These are phyloP conservation scores for Dillenia turbinata DNA, from an alignment of 164 flowering plant genomes.

Conservation along the genomic window DNA sequence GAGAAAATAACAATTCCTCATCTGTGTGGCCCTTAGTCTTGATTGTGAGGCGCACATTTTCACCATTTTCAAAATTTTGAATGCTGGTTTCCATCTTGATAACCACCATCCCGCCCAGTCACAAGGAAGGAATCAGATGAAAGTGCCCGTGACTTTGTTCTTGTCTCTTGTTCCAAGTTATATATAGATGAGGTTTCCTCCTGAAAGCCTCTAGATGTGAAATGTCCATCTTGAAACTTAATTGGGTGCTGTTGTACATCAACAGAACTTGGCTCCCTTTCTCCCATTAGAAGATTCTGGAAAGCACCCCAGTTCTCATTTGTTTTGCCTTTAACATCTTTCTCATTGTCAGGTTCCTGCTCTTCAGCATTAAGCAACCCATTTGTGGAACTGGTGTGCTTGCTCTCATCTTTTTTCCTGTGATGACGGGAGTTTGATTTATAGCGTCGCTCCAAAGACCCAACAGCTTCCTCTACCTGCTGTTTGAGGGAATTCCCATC, in stretches of 20 bases:
- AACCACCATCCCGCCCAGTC: constrained; percentile 22
- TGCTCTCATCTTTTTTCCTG: constrained; percentile 36
- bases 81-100: constrained; percentile 22
- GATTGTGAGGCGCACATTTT: constrained; percentile 19
- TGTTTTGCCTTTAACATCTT: constrained; percentile 22
- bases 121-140: constrained; percentile 54
- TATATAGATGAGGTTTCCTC: constrained; percentile 18
- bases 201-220: constrained; percentile 18
- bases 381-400: constrained; percentile 15
- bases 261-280: constrained; percentile 28
- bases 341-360: constrained; percentile 16
- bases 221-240: constrained; percentile 30
- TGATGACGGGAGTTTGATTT: constrained; percentile 37
- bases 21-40: constrained; percentile 28
- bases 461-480: constrained; percentile 72
- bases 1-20: constrained; percentile 49
- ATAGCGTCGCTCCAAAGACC: constrained; percentile 52
- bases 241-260: constrained; percentile 16
- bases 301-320: constrained; percentile 67
- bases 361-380: constrained; percentile 23
- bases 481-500: constrained; percentile 58
- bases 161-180: constrained; percentile 28
- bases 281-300: constrained; percentile 68
- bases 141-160: constrained; percentile 24
- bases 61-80: constrained; percentile 35